Base-by-base conservation (phyloP, 768 basidiomycete genomes). In the Rubroboletus pulcherrimus region DNA sequence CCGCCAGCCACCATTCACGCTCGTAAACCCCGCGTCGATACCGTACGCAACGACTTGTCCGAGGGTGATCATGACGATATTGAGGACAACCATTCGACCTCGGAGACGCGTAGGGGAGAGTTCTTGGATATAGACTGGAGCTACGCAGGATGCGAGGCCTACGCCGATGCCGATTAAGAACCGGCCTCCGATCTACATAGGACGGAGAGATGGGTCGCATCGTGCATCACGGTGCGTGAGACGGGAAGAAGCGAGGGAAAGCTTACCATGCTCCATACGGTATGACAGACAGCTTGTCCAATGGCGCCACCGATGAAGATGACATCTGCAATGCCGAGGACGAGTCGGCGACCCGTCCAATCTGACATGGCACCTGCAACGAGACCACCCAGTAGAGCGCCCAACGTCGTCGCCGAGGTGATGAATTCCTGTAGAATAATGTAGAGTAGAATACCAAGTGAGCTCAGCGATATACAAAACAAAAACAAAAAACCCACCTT, bases 41-140 rank as follows among this genome's bases (percentile, higher is more conserved):
- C 82, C 86, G 64, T 90, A 92, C 0, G 88, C 87, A 46, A 91
- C 79, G 31, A 91, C 88, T 59, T 91, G 91, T 3, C 88, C 88
- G 7, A 86, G 75, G 0, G 91, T 93, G 64, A 93, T 89, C 74
- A 85, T 83, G 1, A 91, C 87, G 19, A 91, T 88, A 66, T 92
- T 92, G 51, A 91, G 74, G 11, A 89, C 87, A 4, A 91, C 89
- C 81, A 92, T 83, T 34, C 87, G 77, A 5, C 89, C 91, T 5
- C 89, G 78, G 29, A 87, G 76, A 8, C 82, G 75, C 8, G 88
- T 89, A 0, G 89, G 89, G 0, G 89, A 83, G 21, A 92, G 78
- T 69, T 93, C 91, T 66, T 91, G 89, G 48, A 93, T 90, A 66
- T 92, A 91, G 5, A 92, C 76, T 10, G 90, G 89, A 0, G 89